These are phyloP conservation scores for Physaria fendleri DNA, from an alignment of 345 rosid genomes.

Conservation along the genomic window DNA sequence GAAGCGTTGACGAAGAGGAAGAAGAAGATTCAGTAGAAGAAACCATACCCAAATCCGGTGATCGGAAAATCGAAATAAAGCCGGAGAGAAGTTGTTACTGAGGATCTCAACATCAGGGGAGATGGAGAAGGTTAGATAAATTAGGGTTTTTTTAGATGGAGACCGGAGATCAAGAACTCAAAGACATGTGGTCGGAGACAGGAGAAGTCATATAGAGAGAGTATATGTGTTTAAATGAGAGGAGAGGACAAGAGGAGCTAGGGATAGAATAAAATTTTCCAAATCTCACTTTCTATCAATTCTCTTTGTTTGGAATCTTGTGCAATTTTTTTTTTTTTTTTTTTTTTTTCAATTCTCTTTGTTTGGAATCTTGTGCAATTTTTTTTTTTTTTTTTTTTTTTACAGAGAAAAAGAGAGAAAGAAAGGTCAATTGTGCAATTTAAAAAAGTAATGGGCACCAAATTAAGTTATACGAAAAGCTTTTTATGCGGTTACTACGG, in stretches of 20 bases:
- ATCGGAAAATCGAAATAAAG: conserved; percentile 31
- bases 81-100: conserved; percentile 5
- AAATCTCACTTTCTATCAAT: conserved; percentile 80
- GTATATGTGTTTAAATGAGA: conserved; percentile 7
- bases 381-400: conserved; percentile 10
- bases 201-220: conserved; percentile 11
- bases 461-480: conserved; percentile 9
- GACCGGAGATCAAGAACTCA: conserved; percentile 1
- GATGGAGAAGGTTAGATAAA: background rate
- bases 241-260: conserved; percentile 3
- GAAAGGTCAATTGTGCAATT: conserved; percentile 24
- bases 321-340: conserved; percentile 32
- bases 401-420: conserved; percentile 38
- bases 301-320: conserved; percentile 88
- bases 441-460: conserved; percentile 19
- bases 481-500: conserved; percentile 22
- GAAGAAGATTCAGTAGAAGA: conserved; percentile 38
- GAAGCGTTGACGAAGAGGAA: conserved; percentile 14
- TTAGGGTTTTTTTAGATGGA: conserved; percentile 24
- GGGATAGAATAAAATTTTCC: conserved; percentile 16
- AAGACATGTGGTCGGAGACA: conserved; percentile 18
- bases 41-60: conserved; percentile 63
- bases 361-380: conserved; percentile 77
- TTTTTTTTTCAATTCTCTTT: conserved; percentile 49
- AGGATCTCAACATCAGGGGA: conserved; percentile 34